Evolutionary conservation across 192 early-diverging fungal genomes (phyloP).

Genomic region (Coemansia sp.): DNA sequence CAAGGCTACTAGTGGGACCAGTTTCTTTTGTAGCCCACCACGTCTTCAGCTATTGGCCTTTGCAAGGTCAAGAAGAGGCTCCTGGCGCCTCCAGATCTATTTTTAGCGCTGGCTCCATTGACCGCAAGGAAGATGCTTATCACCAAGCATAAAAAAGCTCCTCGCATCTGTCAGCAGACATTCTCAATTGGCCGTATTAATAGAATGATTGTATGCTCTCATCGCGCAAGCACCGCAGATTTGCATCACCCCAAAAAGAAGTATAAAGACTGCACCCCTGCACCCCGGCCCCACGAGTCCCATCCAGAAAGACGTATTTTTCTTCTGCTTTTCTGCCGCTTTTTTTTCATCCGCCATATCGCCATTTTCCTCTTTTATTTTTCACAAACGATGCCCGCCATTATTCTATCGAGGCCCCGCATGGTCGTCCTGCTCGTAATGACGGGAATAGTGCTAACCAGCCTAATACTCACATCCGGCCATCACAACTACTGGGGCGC

Average conservation of each 20-base stretch:
- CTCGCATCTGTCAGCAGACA: background rate
- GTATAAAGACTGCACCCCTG: background rate
- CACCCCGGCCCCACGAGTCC: background rate
- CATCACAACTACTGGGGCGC: slow-evolving; percentile 25
- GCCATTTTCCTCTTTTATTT: slow-evolving; percentile 4
- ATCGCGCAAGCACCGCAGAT: background rate
- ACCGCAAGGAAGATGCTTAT: no score
- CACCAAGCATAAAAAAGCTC: no score
- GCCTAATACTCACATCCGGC: slow-evolving; percentile 11
- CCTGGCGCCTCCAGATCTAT: no score
- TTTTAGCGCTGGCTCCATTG: no score
- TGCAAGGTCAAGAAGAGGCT: no score
- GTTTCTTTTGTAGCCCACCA: no score
- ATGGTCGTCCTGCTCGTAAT: slow-evolving; percentile 11
- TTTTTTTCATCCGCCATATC: no score
- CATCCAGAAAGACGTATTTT: background rate
- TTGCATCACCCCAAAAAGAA: no score
- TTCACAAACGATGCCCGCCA: slow-evolving; percentile 5
- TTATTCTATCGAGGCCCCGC: slow-evolving; percentile 4
- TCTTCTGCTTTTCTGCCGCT: background rate
- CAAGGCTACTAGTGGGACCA: no score
- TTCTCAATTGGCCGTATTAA: background rate
- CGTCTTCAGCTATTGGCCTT: no score
- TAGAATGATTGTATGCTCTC: background rate
- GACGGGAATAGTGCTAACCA: slow-evolving; percentile 16